A percentile compares a stretch with the other conserved stretches of the same genome.
Conservation (phyloP, 345 rosid species). For the Punica granatum region DNA sequence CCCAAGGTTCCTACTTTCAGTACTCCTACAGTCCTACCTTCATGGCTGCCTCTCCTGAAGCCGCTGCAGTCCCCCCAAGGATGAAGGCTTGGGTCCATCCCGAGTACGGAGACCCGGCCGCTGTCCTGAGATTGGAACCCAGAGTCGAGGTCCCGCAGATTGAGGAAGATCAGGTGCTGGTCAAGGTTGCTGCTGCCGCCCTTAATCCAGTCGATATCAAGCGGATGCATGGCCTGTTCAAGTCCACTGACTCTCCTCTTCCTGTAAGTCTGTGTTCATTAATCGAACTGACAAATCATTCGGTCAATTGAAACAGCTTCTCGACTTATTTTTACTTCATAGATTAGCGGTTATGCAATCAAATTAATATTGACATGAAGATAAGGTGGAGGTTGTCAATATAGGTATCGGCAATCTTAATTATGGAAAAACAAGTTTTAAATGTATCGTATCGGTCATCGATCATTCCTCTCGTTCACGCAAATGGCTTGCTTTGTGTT, state of each 20-base stretch:
- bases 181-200: constrained; percentile 77
- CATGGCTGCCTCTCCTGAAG: constrained; percentile 33
- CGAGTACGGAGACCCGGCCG: constrained; percentile 50
- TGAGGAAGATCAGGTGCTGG: constrained; percentile 69
- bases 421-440: too few species aligned
- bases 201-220: constrained; percentile 84
- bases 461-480: not conserved
- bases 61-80: constrained; percentile 49
- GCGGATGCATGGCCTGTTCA: constrained; percentile 64
- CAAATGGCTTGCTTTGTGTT: not conserved
- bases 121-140: constrained; percentile 58
- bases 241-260: constrained; percentile 67
- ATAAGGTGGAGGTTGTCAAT: too few species aligned
- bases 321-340: too few species aligned
- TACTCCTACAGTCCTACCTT: too few species aligned
- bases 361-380: too few species aligned
- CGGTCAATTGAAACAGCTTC: not conserved
- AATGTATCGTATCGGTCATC: too few species aligned
- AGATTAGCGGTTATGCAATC: too few species aligned
- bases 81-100: constrained; percentile 78
- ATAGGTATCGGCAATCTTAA: too few species aligned
- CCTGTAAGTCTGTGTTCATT: constrained; percentile 42
- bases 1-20: too few species aligned
- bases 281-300: not conserved
- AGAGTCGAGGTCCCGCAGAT: constrained; percentile 54